phyloP scores from a whole-genome alignment of 345 rosid genomes.

The Populus tremula region DNA sequence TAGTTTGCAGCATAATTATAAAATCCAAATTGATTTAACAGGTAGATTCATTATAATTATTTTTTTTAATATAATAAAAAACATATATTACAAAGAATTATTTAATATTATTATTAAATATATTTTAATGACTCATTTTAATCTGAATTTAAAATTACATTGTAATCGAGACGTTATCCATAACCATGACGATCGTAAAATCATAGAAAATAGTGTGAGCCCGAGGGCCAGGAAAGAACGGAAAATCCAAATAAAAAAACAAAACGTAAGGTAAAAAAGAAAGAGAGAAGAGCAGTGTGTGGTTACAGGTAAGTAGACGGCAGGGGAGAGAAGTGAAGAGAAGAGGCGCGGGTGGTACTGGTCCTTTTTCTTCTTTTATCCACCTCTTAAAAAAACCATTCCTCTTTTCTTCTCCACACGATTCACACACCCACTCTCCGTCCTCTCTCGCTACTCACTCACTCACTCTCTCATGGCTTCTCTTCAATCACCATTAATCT shows the following conservation, averaged over 20 bases:
- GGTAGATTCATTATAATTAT: no score
- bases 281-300: background rate
- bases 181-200: no score
- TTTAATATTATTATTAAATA: no score
- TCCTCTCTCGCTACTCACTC: conserved; percentile 30
- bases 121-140: no score
- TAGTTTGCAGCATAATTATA: no score
- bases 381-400: conserved; percentile 13
- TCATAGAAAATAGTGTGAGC: no score
- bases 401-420: conserved; percentile 20
- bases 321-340: conserved; percentile 8
- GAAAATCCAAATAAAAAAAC: background rate
- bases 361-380: conserved; percentile 28
- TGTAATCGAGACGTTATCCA: no score
- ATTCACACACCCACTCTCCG: conserved; percentile 9
- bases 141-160: no score
- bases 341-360: conserved; percentile 54
- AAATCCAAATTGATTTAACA: no score
- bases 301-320: conserved; percentile 15
- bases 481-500: conserved; percentile 2
- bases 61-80: no score
- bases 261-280: background rate
- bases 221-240: background rate
- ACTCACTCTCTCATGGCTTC: conserved; percentile 31
- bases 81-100: no score